A percentile compares a stretch with the other conserved stretches of the same genome.
Conservation (phyloP, 2,329 filamentous ascomycete genomes). For the Alternaria panax region DNA sequence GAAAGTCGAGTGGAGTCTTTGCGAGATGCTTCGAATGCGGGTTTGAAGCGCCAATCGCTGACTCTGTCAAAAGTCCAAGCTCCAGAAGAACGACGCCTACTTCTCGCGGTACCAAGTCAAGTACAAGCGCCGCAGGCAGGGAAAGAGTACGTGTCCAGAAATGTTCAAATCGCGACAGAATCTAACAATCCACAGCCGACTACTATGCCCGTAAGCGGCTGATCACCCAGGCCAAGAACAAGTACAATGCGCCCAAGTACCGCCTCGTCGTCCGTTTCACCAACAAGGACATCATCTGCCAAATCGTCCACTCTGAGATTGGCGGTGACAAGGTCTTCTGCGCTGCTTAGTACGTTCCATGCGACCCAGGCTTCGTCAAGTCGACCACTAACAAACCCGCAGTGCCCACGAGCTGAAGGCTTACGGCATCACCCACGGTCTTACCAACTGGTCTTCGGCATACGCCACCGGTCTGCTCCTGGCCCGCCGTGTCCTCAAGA, state of each 20-base stretch:
- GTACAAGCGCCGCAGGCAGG: conserved; percentile 94
- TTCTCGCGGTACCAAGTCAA: conserved; percentile 99
- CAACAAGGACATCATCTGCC: conserved; percentile 98
- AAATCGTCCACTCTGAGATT: conserved; percentile 97
- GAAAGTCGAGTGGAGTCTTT: conserved; percentile 47
- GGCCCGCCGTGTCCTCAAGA: conserved; percentile 94
- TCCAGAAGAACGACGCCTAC: conserved; percentile 98
- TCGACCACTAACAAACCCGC: conserved; percentile 13
- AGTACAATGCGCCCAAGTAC: conserved; percentile 99
- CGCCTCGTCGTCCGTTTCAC: conserved; percentile 98
- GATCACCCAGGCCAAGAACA: conserved; percentile 99
- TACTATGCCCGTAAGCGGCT: conserved; percentile 99
- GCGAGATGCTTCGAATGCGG: conserved; percentile 92
- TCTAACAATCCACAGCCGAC: conserved; percentile 77
- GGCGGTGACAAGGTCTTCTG: conserved; percentile 94
- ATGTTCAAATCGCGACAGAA: background rate
- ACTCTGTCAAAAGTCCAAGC: conserved; percentile 92
- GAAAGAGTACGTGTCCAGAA: conserved; percentile 85
- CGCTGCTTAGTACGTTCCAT: conserved; percentile 38
- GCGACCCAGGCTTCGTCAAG: background rate
- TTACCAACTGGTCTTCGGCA: conserved; percentile 99
- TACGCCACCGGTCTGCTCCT: conserved; percentile 97
- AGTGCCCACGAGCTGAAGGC: conserved; percentile 91
- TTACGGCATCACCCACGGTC: conserved; percentile 97
- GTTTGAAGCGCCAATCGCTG: conserved; percentile 99